Conservation (phyloP, 306 rosid species). For the Morella rubra region DNA sequence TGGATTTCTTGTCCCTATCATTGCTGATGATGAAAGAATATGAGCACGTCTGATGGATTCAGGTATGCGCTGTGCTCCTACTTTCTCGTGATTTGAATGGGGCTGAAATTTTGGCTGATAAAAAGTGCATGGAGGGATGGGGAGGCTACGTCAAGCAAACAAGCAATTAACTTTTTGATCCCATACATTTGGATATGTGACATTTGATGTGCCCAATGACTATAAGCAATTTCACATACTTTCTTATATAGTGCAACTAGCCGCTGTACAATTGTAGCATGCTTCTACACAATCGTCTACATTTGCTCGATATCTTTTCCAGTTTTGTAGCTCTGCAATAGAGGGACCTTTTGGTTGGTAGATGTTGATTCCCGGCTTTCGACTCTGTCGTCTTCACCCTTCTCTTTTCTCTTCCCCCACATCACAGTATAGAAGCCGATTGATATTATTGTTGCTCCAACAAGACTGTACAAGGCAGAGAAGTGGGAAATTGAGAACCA, state of each 20-base stretch:
- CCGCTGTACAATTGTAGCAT: neutral
- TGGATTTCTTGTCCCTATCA: neutral
- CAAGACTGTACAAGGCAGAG: conserved; percentile 45
- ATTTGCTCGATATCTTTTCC: conserved; percentile 27
- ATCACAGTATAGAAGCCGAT: conserved; percentile 82
- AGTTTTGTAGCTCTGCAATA: conserved; percentile 43
- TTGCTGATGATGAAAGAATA: neutral
- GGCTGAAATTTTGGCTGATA: neutral
- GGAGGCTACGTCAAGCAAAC: neutral
- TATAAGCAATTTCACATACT: neutral
- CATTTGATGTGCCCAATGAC: conserved; percentile 1
- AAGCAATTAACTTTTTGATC: neutral
- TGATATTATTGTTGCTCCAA: conserved; percentile 78
- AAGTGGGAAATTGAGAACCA: neutral
- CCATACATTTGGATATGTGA: neutral
- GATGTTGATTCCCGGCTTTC: conserved; percentile 40
- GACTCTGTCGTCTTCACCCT: conserved; percentile 30
- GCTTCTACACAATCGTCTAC: conserved; percentile 12
- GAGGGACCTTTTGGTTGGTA: conserved; percentile 48
- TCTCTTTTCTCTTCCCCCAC: conserved; percentile 82
- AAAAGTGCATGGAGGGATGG: neutral
- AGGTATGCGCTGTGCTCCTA: neutral
- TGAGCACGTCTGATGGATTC: neutral
- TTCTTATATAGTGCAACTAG: neutral
- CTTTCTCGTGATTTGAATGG: neutral